These are phyloP conservation scores for Wickerhamomyces sp. DNA, from an alignment of 1,139 yeast genomes.

Conservation along the genomic window DNA sequence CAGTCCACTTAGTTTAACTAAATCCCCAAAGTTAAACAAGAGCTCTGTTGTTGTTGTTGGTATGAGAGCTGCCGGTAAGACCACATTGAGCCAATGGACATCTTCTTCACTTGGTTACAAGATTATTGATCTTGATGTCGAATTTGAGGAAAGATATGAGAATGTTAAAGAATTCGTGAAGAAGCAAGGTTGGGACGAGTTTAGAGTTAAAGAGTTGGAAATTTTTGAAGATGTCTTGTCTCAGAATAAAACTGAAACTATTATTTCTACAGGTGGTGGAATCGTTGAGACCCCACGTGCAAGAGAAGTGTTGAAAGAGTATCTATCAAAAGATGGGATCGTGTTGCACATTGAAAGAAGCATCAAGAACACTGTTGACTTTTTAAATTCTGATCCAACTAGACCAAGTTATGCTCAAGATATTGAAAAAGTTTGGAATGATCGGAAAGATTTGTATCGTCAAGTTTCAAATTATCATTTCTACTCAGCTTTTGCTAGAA, in stretches of 20 bases:
- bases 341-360: conserved; percentile 91
- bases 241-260: conserved; percentile 43
- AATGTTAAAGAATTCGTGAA: conserved; percentile 67
- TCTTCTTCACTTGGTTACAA: conserved; percentile 68
- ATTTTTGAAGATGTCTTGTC: conserved; percentile 49
- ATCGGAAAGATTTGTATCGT: conserved; percentile 75
- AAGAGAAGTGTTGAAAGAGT: conserved; percentile 54
- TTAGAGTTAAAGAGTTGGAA: conserved; percentile 64
- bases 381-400: conserved; percentile 68
- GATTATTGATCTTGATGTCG: conserved; percentile 72
- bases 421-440: conserved; percentile 74
- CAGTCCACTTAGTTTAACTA: conserved; percentile 17
- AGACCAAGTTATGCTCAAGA: conserved; percentile 87
- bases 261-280: conserved; percentile 96
- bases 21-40: conserved; percentile 13
- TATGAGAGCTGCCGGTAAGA: conserved; percentile 98
- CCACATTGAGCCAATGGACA: conserved; percentile 80
- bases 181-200: conserved; percentile 78
- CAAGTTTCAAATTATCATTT: conserved; percentile 77
- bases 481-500: conserved; percentile 68
- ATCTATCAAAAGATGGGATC: conserved; percentile 46
- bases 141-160: conserved; percentile 51
- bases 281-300: conserved; percentile 76
- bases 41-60: conserved; percentile 74
- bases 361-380: conserved; percentile 71